Percentiles rank a stretch among this genome's conserved stretches.
phyloP scores from a whole-genome alignment of 129 eudicot species.

The Pseudognaphalium luteoalbum region DNA sequence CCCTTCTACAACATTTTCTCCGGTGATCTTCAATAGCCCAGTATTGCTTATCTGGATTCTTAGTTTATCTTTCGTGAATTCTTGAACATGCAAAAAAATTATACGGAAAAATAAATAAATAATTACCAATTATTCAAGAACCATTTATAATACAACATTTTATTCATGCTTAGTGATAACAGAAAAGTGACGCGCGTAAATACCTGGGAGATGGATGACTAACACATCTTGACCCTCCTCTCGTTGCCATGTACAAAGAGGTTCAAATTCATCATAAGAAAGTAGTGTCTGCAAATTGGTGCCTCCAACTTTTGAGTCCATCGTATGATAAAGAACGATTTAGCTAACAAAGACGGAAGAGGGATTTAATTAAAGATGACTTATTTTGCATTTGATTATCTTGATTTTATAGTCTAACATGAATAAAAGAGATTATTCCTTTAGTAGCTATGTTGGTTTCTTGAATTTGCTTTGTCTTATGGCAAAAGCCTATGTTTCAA shows the following conservation, averaged over 20 bases:
- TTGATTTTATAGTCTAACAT: conserved; percentile 27
- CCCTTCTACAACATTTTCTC: conserved; percentile 47
- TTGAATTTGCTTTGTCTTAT: conserved; percentile 29
- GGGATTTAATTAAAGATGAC: conserved; percentile 10
- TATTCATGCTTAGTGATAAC: background rate
- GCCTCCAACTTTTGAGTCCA: conserved; percentile 37
- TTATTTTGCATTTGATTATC: conserved; percentile 15
- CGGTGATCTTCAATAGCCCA: conserved; percentile 56
- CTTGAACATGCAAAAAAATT: conserved; percentile 24
- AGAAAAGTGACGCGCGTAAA: background rate
- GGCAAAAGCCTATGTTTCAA: conserved; percentile 27
- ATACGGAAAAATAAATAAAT: background rate
- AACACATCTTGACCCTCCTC: conserved; percentile 52
- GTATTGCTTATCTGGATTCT: conserved; percentile 49
- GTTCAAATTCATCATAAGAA: conserved; percentile 62
- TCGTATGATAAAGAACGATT: background rate
- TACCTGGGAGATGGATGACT: conserved; percentile 68
- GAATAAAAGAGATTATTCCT: conserved; percentile 24
- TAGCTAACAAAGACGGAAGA: background rate
- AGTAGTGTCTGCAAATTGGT: conserved; percentile 27
- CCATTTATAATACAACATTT: background rate
- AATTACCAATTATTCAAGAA: background rate
- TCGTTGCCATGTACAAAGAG: conserved; percentile 65
- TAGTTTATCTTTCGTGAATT: conserved; percentile 66
- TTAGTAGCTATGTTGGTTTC: conserved; percentile 33